Evolutionary conservation across 2,329 filamentous ascomycete genomes (phyloP).

Genomic region (Aspergillus nomiae): DNA sequence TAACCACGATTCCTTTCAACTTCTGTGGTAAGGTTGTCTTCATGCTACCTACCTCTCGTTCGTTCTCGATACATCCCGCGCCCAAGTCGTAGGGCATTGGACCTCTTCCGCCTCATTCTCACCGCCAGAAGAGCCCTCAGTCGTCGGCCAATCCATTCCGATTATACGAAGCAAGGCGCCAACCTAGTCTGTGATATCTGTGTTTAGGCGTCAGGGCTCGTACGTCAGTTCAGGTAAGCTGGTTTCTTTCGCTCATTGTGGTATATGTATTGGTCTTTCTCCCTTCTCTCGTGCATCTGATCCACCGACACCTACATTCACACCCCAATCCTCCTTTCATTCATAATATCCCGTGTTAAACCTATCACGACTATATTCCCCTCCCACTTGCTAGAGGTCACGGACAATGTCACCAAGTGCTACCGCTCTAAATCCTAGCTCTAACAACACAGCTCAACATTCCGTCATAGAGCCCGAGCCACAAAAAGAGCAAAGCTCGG

Average conservation of each 20-base stretch:
- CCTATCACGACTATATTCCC: background rate
- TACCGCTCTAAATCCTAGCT: constrained; percentile 1
- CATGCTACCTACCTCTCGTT: background rate
- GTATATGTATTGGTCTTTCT: background rate
- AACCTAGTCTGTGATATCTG: constrained; percentile 1
- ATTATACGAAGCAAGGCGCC: constrained; percentile 1
- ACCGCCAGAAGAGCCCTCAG: constrained; percentile 1
- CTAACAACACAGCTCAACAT: constrained; percentile 6
- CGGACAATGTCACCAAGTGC: constrained; percentile 13
- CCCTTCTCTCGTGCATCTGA: background rate
- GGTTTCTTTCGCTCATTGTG: background rate
- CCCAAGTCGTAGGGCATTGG: constrained; percentile 4
- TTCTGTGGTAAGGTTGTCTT: background rate
- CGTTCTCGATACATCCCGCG: background rate
- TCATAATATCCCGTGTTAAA: background rate
- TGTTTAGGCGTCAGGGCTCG: background rate
- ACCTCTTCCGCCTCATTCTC: constrained; percentile 3
- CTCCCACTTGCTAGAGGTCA: background rate
- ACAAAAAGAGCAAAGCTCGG: constrained; percentile 24
- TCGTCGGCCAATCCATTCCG: constrained; percentile 2
- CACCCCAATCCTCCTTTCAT: background rate
- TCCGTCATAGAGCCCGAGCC: constrained; percentile 17
- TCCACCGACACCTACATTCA: background rate
- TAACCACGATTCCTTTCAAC: background rate
- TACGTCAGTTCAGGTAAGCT: background rate